Evolutionary conservation across 257 asterid species (phyloP).

Genomic region (Asclepias syriaca): DNA sequence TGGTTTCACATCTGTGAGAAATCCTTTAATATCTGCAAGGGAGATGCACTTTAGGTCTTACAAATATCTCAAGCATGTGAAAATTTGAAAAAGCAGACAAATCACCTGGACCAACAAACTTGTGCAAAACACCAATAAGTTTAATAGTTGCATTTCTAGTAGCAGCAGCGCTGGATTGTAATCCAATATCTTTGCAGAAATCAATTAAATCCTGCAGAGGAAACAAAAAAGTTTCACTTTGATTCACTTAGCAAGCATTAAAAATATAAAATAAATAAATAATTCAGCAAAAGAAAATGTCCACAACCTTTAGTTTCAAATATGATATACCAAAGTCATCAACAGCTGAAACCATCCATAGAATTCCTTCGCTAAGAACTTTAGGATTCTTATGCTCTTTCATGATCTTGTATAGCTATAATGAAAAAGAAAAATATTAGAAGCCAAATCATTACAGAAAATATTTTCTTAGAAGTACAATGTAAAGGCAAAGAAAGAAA

Average conservation of each 20-base stretch:
- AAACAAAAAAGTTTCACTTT: constrained; percentile 10
- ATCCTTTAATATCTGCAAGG: constrained; percentile 78
- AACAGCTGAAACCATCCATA: constrained; percentile 92
- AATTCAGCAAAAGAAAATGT: not conserved
- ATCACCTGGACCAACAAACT: constrained; percentile 98
- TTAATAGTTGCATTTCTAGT: constrained; percentile 91
- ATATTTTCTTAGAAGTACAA: not conserved
- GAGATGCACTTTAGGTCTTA: constrained; percentile 23
- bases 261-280: not conserved
- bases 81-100: constrained; percentile 18
- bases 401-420: constrained; percentile 84
- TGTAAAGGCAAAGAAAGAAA: not conserved
- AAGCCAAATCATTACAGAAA: not conserved
- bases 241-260: not conserved
- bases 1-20: constrained; percentile 92
- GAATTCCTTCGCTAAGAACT: constrained; percentile 93
- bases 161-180: constrained; percentile 98
- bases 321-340: constrained; percentile 85
- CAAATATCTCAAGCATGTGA: constrained; percentile 16
- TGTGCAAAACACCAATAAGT: constrained; percentile 83
- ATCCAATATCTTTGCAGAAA: constrained; percentile 93
- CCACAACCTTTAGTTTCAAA: constrained; percentile 72
- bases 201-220: constrained; percentile 80
- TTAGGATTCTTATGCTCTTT: constrained; percentile 99
- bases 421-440: constrained; percentile 15